Percentiles rank a stretch among this genome's conserved stretches.
These are phyloP conservation scores for Pilobolus umbonatus DNA, from an alignment of 192 early-diverging fungal genomes.

Conservation along the genomic window DNA sequence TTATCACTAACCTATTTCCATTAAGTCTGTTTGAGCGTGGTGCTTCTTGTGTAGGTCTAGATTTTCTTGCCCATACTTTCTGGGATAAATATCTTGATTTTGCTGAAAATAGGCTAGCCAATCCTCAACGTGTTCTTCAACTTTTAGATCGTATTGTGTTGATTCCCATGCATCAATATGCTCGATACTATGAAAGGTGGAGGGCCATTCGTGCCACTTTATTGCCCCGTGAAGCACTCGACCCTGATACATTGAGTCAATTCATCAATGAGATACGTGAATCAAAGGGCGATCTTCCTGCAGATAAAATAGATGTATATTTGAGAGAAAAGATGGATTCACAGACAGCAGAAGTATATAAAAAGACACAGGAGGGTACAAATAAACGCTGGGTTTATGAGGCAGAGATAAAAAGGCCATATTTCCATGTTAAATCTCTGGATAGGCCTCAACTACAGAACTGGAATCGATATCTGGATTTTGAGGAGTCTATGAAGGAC, in stretches of 20 bases:
- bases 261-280: conserved; percentile 2
- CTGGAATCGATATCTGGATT: conserved; percentile 72
- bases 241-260: background rate
- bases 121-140: conserved; percentile 36
- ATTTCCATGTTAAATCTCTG: conserved; percentile 76
- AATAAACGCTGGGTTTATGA: conserved; percentile 76
- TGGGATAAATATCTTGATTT: conserved; percentile 59
- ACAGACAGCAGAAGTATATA: conserved; percentile 52
- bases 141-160: conserved; percentile 60
- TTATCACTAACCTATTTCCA: background rate
- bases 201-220: background rate
- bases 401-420: conserved; percentile 70
- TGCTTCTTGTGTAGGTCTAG: conserved; percentile 54
- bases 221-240: background rate
- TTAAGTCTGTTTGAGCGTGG: conserved; percentile 64
- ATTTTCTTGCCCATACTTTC: conserved; percentile 64
- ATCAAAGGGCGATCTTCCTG: conserved; percentile 16
- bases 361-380: conserved; percentile 60
- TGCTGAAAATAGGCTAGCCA: conserved; percentile 41
- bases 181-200: conserved; percentile 66
- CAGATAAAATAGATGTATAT: conserved; percentile 49
- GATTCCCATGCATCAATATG: conserved; percentile 73
- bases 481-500: conserved; percentile 61
- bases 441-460: conserved; percentile 63
- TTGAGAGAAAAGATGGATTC: conserved; percentile 56